Percentiles rank a stretch among this genome's conserved stretches.
Conservation (phyloP, 2,329 filamentous ascomycete genomes). For the Microdochium trichocladiopsis region DNA sequence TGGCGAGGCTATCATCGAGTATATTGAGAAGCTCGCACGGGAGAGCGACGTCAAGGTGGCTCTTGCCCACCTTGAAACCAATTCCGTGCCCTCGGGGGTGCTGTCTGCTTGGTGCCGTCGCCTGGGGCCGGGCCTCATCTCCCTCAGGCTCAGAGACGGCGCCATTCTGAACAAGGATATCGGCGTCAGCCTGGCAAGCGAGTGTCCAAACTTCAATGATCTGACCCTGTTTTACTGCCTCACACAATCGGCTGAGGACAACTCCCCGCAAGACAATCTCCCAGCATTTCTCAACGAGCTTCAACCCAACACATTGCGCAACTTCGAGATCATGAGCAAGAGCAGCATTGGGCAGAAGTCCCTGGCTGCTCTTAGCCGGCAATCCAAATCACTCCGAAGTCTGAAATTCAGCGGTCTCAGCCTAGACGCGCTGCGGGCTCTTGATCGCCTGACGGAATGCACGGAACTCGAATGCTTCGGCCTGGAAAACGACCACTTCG, state of each 20-base stretch:
- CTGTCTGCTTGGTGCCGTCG: conserved; percentile 53
- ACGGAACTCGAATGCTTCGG: conserved; percentile 23
- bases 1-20: conserved; percentile 48
- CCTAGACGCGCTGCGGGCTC: conserved; percentile 14
- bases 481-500: conserved; percentile 18
- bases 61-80: conserved; percentile 51
- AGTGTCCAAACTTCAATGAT: conserved; percentile 55
- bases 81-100: conserved; percentile 37
- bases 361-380: conserved; percentile 43
- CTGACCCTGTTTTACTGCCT: conserved; percentile 46
- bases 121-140: conserved; percentile 45
- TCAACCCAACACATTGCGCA: conserved; percentile 46
- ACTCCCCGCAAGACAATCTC: conserved; percentile 47
- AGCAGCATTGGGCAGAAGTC: conserved; percentile 47
- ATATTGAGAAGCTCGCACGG: conserved; percentile 28
- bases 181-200: conserved; percentile 43
- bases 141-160: conserved; percentile 55
- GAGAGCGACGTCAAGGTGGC: conserved; percentile 36
- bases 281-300: conserved; percentile 51
- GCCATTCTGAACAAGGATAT: conserved; percentile 48
- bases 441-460: conserved; percentile 23
- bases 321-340: conserved; percentile 50
- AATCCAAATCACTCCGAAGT: conserved; percentile 24
- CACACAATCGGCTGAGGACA: conserved; percentile 15
- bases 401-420: conserved; percentile 23